Percentiles rank a stretch among this genome's conserved stretches.
Evolutionary conservation across 345 rosid genomes (phyloP).

Genomic region (Stellera chamaejasme): DNA sequence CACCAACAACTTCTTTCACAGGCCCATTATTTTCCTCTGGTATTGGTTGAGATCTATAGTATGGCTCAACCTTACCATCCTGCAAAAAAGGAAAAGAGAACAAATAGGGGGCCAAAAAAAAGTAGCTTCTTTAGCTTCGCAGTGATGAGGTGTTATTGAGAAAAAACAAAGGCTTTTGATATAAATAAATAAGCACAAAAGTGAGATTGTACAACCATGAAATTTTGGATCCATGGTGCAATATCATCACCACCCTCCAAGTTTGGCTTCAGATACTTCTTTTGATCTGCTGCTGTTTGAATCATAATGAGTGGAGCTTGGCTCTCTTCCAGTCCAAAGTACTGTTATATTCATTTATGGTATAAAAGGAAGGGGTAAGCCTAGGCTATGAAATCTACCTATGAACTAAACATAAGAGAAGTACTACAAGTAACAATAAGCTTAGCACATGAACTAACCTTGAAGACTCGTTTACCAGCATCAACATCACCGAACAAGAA

Average conservation of each 20-base stretch:
- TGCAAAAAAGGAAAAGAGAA: constrained; percentile 19
- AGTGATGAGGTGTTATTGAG: too few relatives aligned
- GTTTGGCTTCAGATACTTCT: constrained; percentile 70
- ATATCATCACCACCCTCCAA: constrained; percentile 49
- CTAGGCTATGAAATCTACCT: not conserved
- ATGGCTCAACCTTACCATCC: constrained; percentile 73
- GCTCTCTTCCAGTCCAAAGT: constrained; percentile 75
- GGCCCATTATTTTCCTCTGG: constrained; percentile 81
- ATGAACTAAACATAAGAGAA: not conserved
- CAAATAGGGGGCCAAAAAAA: not conserved
- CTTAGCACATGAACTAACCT: constrained; percentile 32
- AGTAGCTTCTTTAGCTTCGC: not conserved
- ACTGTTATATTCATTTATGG: constrained; percentile 30
- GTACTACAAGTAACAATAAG: constrained; percentile 1
- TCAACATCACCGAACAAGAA: constrained; percentile 87
- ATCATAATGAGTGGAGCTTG: constrained; percentile 78
- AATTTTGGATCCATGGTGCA: constrained; percentile 81
- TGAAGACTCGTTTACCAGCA: constrained; percentile 73
- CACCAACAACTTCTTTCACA: constrained; percentile 87
- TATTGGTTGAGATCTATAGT: constrained; percentile 76
- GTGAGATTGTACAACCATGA: constrained; percentile 41
- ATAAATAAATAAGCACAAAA: not conserved
- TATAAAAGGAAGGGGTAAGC: constrained; percentile 10
- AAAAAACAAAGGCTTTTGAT: too few relatives aligned
- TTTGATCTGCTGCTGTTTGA: constrained; percentile 47